Percentiles rank a stretch among this genome's conserved stretches.
phyloP scores from a whole-genome alignment of 306 rosid species.

The Nissolia schottii region DNA sequence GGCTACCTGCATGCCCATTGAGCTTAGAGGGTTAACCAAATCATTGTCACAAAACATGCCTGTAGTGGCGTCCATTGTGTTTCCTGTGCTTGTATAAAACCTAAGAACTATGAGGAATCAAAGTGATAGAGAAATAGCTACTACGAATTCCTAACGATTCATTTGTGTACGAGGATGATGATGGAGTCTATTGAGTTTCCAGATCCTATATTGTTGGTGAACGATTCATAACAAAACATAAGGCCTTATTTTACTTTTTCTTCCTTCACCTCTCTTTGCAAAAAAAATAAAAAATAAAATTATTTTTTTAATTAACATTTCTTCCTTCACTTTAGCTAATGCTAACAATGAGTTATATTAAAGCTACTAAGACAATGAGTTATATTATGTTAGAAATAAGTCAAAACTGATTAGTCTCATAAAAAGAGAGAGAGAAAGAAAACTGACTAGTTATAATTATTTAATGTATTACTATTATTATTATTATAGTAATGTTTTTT shows the following conservation, averaged over 20 bases:
- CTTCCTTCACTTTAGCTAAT: slow-evolving; percentile 21
- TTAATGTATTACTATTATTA: too few relatives aligned
- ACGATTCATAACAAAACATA: slow-evolving; percentile 19
- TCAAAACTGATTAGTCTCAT: too few relatives aligned
- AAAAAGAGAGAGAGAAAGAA: too few relatives aligned
- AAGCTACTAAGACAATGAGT: too few relatives aligned
- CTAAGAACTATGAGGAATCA: background rate
- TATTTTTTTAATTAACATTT: too few relatives aligned
- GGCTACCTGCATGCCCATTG: slow-evolving; percentile 85
- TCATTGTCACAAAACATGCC: slow-evolving; percentile 53
- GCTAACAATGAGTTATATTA: too few relatives aligned
- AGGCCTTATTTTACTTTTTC: slow-evolving; percentile 24
- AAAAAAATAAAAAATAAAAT: too few relatives aligned
- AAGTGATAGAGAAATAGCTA: background rate
- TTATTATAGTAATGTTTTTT: too few relatives aligned
- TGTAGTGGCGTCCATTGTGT: slow-evolving; percentile 78
- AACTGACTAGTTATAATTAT: too few relatives aligned
- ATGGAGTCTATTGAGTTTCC: background rate
- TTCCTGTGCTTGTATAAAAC: background rate
- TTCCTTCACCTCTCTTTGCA: too few relatives aligned
- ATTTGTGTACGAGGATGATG: background rate
- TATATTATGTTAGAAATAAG: too few relatives aligned
- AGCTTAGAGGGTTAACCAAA: slow-evolving; percentile 65
- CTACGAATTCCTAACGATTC: background rate
- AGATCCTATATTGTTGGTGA: slow-evolving; percentile 43